These are phyloP conservation scores for Emergomyces pasteurianus DNA, from an alignment of 2,329 filamentous ascomycete species.

Conservation along the genomic window DNA sequence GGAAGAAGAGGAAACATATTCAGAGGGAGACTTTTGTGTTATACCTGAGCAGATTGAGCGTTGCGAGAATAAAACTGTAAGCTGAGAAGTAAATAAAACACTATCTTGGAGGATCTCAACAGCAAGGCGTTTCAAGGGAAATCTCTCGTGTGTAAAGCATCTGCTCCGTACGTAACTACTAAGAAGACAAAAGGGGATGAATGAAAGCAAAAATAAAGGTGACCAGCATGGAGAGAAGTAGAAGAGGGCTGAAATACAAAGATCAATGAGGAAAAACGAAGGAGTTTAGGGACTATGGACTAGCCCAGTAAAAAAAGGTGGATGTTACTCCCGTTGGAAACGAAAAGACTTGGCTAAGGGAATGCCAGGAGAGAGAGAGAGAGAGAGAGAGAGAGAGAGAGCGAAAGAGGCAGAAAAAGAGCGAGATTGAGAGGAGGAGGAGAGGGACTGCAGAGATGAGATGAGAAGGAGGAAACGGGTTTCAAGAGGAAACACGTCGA, in stretches of 20 bases:
- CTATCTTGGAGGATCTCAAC: neutral
- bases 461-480: neutral
- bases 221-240: slow-evolving; percentile 4
- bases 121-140: slow-evolving; percentile 1
- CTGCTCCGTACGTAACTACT: neutral
- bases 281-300: neutral
- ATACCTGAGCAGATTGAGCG: neutral
- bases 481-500: slow-evolving; percentile 7
- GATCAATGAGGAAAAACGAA: slow-evolving; percentile 1
- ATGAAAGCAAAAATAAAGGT: slow-evolving; percentile 1
- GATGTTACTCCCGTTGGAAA: neutral
- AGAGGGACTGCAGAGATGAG: no score
- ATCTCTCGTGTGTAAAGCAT: neutral
- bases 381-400: slow-evolving; percentile 1
- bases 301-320: neutral
- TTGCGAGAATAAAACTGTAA: neutral
- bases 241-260: neutral
- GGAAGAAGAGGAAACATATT: neutral
- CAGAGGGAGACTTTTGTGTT: neutral
- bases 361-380: neutral
- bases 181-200: neutral
- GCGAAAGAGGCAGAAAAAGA: slow-evolving; percentile 4
- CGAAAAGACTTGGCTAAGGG: slow-evolving; percentile 1
- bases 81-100: neutral
- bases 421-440: slow-evolving; percentile 6